Percentiles rank a stretch among this genome's conserved stretches.
phyloP scores from a whole-genome alignment of 2,329 filamentous ascomycete genomes.

The Colletotrichum musicola region DNA sequence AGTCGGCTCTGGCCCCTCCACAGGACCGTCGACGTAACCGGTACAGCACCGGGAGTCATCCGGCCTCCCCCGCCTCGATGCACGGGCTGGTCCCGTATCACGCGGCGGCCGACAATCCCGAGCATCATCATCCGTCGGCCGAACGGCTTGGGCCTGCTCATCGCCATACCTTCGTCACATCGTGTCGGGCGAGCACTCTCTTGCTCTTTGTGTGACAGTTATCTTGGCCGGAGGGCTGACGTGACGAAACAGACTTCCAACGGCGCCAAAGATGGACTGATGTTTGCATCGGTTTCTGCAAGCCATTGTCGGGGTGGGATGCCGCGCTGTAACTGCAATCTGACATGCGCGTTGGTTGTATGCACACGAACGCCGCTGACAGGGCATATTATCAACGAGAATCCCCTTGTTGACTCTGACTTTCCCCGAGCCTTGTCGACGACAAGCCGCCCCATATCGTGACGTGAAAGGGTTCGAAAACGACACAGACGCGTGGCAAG shows the following conservation, averaged over 20 bases:
- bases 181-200: background rate
- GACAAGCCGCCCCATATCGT: background rate
- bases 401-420: background rate
- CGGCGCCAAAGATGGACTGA: background rate
- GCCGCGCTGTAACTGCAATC: background rate
- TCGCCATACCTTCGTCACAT: background rate
- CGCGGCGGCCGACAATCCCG: background rate
- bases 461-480: background rate
- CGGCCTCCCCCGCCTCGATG: constrained; percentile 17
- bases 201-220: background rate
- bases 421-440: background rate
- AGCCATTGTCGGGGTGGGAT: background rate
- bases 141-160: background rate
- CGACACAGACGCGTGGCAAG: background rate
- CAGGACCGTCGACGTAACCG: constrained; percentile 15
- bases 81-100: constrained; percentile 11
- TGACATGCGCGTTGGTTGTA: background rate
- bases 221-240: background rate
- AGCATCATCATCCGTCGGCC: constrained; percentile 5
- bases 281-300: background rate
- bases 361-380: background rate
- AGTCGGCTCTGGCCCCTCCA: constrained; percentile 18
- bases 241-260: background rate
- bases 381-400: background rate
- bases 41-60: constrained; percentile 11